Conservation (phyloP, 2,329 filamentous ascomycete genomes). For the Leptographium flavum region DNA sequence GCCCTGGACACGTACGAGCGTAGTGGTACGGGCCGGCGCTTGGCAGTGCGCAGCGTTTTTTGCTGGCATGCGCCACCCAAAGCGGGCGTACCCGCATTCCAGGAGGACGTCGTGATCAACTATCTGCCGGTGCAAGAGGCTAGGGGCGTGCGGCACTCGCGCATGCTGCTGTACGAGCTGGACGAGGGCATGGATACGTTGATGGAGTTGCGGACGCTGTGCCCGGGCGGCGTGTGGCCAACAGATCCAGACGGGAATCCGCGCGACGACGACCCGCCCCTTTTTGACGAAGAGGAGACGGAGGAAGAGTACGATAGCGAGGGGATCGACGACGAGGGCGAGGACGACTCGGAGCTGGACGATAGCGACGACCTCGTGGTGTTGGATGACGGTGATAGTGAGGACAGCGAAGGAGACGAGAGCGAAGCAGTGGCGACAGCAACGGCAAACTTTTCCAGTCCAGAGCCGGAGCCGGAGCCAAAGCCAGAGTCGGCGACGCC, state of each 20-base stretch:
- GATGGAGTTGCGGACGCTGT: neutral
- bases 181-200: neutral
- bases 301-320: conserved; percentile 2
- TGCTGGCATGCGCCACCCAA: conserved; percentile 7
- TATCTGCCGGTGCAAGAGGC: conserved; percentile 1
- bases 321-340: conserved; percentile 1
- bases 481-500: conserved; percentile 2
- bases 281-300: neutral
- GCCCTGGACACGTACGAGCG: neutral
- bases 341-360: conserved; percentile 12
- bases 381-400: conserved; percentile 2
- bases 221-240: conserved; percentile 7
- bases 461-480: neutral
- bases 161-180: conserved; percentile 7
- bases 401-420: neutral
- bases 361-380: conserved; percentile 1
- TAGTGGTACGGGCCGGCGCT: neutral
- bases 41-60: conserved; percentile 2
- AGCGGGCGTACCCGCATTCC: neutral
- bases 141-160: conserved; percentile 7
- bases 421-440: neutral
- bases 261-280: conserved; percentile 1
- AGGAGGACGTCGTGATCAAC: conserved; percentile 12
- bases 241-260: conserved; percentile 1
- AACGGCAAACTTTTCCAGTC: conserved; percentile 6